A percentile compares a stretch with the other conserved stretches of the same genome.
Evolutionary conservation across 352 stramenopile species (phyloP).

Genomic region (Globisporangium carolinianum): DNA sequence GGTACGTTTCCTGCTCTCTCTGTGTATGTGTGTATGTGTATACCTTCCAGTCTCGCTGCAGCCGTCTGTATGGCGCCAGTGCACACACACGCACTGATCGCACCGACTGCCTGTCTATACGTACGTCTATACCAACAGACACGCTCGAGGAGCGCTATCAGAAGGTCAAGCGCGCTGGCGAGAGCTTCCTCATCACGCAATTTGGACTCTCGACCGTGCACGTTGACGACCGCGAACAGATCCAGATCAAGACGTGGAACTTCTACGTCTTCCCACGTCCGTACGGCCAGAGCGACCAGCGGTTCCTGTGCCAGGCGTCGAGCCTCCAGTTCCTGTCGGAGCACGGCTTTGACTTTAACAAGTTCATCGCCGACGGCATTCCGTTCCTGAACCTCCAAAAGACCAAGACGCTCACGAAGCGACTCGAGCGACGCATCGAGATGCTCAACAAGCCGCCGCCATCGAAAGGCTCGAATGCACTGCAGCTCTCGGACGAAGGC

Average conservation of each 20-base stretch:
- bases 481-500: constrained; percentile 43
- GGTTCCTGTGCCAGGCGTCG: constrained; percentile 73
- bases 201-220: constrained; percentile 76
- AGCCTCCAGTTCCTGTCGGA: constrained; percentile 81
- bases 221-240: constrained; percentile 43
- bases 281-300: constrained; percentile 55
- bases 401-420: constrained; percentile 42
- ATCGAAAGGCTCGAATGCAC: constrained; percentile 38
- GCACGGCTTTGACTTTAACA: constrained; percentile 85
- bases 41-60: too few relatives aligned
- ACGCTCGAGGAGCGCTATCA: constrained; percentile 71
- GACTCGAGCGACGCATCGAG: constrained; percentile 48
- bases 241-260: constrained; percentile 78
- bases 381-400: constrained; percentile 59
- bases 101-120: not conserved
- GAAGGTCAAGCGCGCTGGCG: constrained; percentile 64
- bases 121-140: constrained; percentile 18
- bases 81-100: not conserved
- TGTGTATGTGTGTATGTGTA: constrained; percentile 2
- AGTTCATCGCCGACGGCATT: constrained; percentile 81
- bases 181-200: constrained; percentile 81
- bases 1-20: constrained; percentile 8
- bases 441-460: constrained; percentile 41
- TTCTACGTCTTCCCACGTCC: constrained; percentile 80
- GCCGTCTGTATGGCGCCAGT: not conserved